Evolutionary conservation across 140 eudicot species (phyloP), one percentile per base, ranked within the genome.

Genomic region (Ambrosia hybrid): DNA sequence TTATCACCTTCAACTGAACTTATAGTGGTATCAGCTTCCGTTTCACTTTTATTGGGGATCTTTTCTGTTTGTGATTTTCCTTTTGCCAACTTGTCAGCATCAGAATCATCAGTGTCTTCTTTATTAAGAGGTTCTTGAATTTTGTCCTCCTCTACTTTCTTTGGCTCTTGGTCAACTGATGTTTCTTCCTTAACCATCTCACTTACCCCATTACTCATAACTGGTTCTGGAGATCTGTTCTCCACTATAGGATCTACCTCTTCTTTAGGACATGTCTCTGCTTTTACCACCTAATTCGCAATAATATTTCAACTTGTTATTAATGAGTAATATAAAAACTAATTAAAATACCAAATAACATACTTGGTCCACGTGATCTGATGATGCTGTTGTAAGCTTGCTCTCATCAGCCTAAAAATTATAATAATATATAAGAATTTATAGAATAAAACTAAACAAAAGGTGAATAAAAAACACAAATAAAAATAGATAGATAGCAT

Each of bases 171-270:
- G 38, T 76, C 80, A 49, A 72, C 80, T 11, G 82, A 68, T 37
- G 72, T 71, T 59, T 74, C 96, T 71, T 81, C 85, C 26, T 69
- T 68, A 9, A 64, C 79, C 9, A 61, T 66, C 76, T 67, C 86
- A 4, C 70, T 58, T 69, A 73, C 68, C 62, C 92, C 95, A 73
- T 88, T 95, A 78, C 94, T 86, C 87, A 76, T 71, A 57, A 74
- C 79, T 38, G 92, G 71, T 69, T 86, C 88, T 51, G 87, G 83
- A 61, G 97, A 88, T 43, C 73, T 70, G 30, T 64, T 39, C 68
- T 51, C 75, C 16, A 55, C 74, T 65, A 77, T 57, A 56, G 81
- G 71, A 70, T 75, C 82, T 36, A 51, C 81, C 41, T 79, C 95
- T 37, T 36, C 51, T 71, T 74, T 80, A 7, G 72, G 53, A 52